Evolutionary conservation across 208 protist genomes (phyloP).

Genomic region (Trypanosoma platydactyli): DNA sequence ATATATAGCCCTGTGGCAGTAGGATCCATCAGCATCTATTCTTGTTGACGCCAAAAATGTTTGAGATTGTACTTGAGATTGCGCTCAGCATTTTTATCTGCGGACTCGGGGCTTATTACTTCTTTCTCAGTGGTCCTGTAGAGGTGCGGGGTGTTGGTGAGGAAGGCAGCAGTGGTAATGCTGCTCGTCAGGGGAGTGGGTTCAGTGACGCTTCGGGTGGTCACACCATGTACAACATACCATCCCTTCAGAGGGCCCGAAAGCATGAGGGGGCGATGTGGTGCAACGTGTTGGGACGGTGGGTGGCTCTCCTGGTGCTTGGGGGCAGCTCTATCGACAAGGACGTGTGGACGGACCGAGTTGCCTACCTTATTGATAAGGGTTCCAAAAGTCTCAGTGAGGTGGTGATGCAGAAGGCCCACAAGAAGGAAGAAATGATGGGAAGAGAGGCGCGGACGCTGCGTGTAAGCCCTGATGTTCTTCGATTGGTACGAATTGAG

Average conservation of each 20-base stretch:
- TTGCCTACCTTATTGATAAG: conserved; percentile 44
- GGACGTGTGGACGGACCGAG: conserved; percentile 66
- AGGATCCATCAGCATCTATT: neutral
- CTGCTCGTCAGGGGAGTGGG: neutral
- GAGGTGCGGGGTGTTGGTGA: conserved; percentile 33
- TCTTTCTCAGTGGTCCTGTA: conserved; percentile 60
- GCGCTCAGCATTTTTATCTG: conserved; percentile 60
- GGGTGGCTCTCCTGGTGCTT: conserved; percentile 55
- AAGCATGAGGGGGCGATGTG: conserved; percentile 54
- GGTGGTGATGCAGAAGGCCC: conserved; percentile 6
- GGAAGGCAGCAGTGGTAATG: neutral
- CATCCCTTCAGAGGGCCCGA: conserved; percentile 12
- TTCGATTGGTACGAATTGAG: conserved; percentile 22
- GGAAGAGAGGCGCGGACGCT: conserved; percentile 5
- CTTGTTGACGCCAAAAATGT: conserved; percentile 28
- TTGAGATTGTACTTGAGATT: conserved; percentile 64
- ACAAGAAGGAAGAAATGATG: neutral
- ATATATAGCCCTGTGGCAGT: neutral
- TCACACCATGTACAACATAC: neutral
- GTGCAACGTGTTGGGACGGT: conserved; percentile 63
- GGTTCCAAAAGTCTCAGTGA: conserved; percentile 15
- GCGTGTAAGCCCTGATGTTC: conserved; percentile 5
- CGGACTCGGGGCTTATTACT: conserved; percentile 50
- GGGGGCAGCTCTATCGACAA: conserved; percentile 59
- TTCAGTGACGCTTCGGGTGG: neutral